Conservation (phyloP, 2,329 filamentous ascomycete species). For the Fusarium sp. region DNA sequence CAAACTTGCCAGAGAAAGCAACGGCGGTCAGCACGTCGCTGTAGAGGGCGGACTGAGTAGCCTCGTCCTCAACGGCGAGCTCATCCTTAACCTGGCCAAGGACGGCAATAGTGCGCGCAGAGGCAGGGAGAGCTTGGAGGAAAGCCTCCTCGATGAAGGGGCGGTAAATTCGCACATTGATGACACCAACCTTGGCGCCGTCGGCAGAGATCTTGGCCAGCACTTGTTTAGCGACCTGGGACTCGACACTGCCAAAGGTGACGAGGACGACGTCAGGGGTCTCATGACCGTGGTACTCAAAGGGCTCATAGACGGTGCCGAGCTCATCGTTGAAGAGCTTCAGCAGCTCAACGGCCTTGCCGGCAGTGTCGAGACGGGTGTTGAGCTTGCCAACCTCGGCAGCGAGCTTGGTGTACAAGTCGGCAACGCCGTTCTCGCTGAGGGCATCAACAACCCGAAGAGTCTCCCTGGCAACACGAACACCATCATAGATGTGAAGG, state of each 20-base stretch:
- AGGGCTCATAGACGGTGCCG: slow-evolving; percentile 91
- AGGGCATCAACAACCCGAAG: slow-evolving; percentile 87
- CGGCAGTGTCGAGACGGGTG: slow-evolving; percentile 80
- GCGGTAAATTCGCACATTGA: slow-evolving; percentile 94
- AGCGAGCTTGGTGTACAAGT: slow-evolving; percentile 77
- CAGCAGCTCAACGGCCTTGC: slow-evolving; percentile 79
- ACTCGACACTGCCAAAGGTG: slow-evolving; percentile 92
- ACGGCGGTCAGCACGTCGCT: slow-evolving; percentile 91
- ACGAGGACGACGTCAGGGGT: slow-evolving; percentile 88
- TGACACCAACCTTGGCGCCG: slow-evolving; percentile 85
- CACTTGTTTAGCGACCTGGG: slow-evolving; percentile 87
- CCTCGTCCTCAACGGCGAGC: slow-evolving; percentile 80
- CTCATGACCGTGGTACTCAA: slow-evolving; percentile 92
- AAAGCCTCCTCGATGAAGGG: slow-evolving; percentile 97
- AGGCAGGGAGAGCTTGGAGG: slow-evolving; percentile 83
- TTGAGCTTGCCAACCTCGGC: slow-evolving; percentile 74
- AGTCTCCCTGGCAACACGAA: slow-evolving; percentile 86
- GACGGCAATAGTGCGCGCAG: slow-evolving; percentile 83
- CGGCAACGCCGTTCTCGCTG: slow-evolving; percentile 78
- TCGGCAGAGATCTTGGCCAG: slow-evolving; percentile 79
- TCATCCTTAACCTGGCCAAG: slow-evolving; percentile 89
- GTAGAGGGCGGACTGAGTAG: slow-evolving; percentile 88
- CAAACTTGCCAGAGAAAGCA: slow-evolving; percentile 81
- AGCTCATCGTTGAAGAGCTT: slow-evolving; percentile 89
- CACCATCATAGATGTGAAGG: slow-evolving; percentile 90